A percentile compares a stretch with the other conserved stretches of the same genome.
phyloP scores from a whole-genome alignment of 1,139 yeast species.

The Pichia sp. region DNA sequence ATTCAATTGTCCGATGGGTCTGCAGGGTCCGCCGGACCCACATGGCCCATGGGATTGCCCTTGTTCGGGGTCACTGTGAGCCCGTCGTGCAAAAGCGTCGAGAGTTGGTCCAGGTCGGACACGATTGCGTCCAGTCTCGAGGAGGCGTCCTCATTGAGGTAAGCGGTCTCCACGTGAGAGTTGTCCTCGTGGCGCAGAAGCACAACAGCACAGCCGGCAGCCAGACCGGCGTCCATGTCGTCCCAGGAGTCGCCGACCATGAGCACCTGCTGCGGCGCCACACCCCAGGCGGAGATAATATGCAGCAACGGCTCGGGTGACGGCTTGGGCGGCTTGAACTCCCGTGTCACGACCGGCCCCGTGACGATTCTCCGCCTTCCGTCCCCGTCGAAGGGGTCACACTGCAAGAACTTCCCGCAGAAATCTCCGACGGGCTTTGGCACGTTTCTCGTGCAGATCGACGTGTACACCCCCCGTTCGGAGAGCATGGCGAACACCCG shows the following conservation, averaged over 20 bases:
- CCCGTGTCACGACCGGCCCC: constrained; percentile 50
- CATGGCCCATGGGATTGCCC: no score
- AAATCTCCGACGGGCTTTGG: constrained; percentile 48
- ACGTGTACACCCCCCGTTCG: constrained; percentile 36
- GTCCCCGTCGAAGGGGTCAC: constrained; percentile 34
- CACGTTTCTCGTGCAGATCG: constrained; percentile 59
- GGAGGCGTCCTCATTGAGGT: constrained; percentile 26
- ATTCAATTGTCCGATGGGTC: not conserved
- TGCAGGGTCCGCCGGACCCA: not conserved
- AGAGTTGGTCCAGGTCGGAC: constrained; percentile 40
- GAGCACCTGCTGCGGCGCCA: constrained; percentile 42
- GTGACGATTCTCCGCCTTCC: not conserved
- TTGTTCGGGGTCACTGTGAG: constrained; percentile 21
- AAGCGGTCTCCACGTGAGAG: constrained; percentile 25
- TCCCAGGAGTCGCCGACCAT: constrained; percentile 71
- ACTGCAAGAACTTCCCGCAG: constrained; percentile 37
- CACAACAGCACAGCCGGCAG: constrained; percentile 55
- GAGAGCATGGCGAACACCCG: constrained; percentile 32
- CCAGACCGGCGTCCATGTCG: constrained; percentile 55
- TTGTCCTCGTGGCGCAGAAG: constrained; percentile 48
- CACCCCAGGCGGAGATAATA: constrained; percentile 36
- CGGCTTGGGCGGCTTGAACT: constrained; percentile 62
- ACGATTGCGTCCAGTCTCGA: constrained; percentile 40
- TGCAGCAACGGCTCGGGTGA: constrained; percentile 55
- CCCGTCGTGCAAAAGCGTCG: constrained; percentile 36